These are phyloP conservation scores for Solanum sitiens DNA, from an alignment of 257 asterid genomes.

Conservation along the genomic window DNA sequence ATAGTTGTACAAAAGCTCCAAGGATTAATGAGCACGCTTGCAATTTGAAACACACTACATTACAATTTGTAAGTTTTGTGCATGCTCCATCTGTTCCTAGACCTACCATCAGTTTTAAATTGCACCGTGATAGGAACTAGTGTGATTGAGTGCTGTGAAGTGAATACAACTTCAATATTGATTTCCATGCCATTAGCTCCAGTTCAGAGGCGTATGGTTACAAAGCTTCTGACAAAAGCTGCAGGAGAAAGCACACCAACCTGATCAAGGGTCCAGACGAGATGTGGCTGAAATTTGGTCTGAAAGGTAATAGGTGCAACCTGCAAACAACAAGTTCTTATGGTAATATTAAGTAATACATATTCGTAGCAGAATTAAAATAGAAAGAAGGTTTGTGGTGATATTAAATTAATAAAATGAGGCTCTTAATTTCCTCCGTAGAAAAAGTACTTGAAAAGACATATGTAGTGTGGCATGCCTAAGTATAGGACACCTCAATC, in stretches of 20 bases:
- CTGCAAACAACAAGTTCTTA: constrained; percentile 27
- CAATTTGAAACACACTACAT: not conserved
- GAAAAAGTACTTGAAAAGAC: not conserved
- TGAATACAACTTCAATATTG: not conserved
- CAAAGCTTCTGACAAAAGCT: not conserved
- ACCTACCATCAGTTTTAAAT: not conserved
- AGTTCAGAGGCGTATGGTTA: not conserved
- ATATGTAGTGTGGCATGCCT: not conserved
- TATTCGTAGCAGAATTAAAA: not conserved
- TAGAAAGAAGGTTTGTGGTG: not conserved
- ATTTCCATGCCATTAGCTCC: not conserved
- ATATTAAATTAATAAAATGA: not conserved
- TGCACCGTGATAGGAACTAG: not conserved
- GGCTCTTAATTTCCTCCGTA: not conserved
- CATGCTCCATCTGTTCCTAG: not conserved
- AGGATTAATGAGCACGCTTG: not conserved
- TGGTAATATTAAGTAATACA: not conserved
- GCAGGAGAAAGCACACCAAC: constrained; percentile 21
- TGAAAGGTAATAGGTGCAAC: constrained; percentile 74
- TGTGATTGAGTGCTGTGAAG: not conserved
- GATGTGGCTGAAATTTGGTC: constrained; percentile 72
- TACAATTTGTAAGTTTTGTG: not conserved
- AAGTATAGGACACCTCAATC: not conserved
- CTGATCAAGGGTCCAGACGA: constrained; percentile 91
- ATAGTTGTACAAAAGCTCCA: not conserved